Conservation (phyloP, 331 rosid species). For the Rhamnella rubrinervis region DNA sequence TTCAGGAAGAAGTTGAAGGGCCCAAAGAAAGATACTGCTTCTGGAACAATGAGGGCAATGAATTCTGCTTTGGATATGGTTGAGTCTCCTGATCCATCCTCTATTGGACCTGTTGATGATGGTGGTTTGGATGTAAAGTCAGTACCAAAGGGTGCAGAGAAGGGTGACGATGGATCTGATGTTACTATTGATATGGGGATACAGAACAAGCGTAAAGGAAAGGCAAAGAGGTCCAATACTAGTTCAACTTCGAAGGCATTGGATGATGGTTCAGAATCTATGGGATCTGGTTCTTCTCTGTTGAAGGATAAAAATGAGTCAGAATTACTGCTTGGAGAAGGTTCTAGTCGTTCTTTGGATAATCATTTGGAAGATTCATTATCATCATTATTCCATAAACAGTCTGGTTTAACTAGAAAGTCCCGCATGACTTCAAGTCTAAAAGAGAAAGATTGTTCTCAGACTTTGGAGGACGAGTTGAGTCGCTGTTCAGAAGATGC, state of each 20-base stretch:
- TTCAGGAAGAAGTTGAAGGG: conserved; percentile 90
- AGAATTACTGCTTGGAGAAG: conserved; percentile 27
- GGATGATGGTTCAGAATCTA: conserved; percentile 37
- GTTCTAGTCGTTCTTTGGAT: conserved; percentile 34
- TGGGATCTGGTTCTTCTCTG: conserved; percentile 31
- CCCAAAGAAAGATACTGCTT: conserved; percentile 65
- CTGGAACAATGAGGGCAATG: conserved; percentile 42
- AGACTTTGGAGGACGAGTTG: conserved; percentile 40
- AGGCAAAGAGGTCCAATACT: conserved; percentile 31
- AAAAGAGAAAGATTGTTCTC: conserved; percentile 40
- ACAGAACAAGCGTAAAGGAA: conserved; percentile 29
- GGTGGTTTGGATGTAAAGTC: conserved; percentile 26
- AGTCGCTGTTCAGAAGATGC: conserved; percentile 25
- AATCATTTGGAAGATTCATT: conserved; percentile 50
- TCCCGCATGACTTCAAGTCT: conserved; percentile 29
- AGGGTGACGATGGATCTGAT: conserved; percentile 31
- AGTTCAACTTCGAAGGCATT: conserved; percentile 2
- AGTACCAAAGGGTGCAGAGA: conserved; percentile 16
- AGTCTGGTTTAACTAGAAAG: conserved; percentile 50
- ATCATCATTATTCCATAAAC: conserved; percentile 47
- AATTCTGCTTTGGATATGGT: conserved; percentile 37
- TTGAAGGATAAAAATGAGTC: conserved; percentile 34
- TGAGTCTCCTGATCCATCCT: conserved; percentile 34
- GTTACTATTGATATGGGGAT: conserved; percentile 23
- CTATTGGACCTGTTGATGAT: conserved; percentile 26